Evolutionary conservation across 768 basidiomycete genomes (phyloP).

Genomic region (Psilocybe sp.): DNA sequence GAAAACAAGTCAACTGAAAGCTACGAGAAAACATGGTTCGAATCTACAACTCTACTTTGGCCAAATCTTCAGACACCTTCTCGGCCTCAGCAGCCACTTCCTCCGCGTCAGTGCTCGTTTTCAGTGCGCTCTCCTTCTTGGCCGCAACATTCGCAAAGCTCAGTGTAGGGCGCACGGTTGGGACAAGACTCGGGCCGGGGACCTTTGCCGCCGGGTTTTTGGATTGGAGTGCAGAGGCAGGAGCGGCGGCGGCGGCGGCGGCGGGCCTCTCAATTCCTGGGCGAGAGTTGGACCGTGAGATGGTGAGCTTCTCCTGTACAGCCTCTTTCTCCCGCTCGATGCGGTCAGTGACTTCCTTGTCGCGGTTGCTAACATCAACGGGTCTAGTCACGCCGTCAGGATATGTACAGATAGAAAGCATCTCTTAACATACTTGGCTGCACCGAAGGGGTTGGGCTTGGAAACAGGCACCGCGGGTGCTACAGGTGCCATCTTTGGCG

Average conservation of each 20-base stretch:
- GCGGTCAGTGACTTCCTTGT: slow-evolving; percentile 72
- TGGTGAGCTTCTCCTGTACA: slow-evolving; percentile 47
- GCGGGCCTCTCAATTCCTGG: slow-evolving; percentile 45
- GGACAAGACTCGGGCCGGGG: slow-evolving; percentile 27
- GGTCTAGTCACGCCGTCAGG: slow-evolving; percentile 48
- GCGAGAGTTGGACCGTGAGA: slow-evolving; percentile 53
- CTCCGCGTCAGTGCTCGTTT: slow-evolving; percentile 16
- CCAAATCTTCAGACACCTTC: slow-evolving; percentile 12
- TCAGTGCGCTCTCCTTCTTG: slow-evolving; percentile 35
- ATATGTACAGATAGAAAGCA: not conserved
- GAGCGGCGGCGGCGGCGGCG: slow-evolving; percentile 30
- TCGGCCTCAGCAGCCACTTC: slow-evolving; percentile 7
- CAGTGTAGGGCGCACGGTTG: slow-evolving; percentile 66
- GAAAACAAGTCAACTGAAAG: not conserved
- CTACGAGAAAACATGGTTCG: not conserved
- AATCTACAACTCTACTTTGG: slow-evolving; percentile 10
- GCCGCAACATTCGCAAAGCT: slow-evolving; percentile 83
- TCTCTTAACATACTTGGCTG: slow-evolving; percentile 58
- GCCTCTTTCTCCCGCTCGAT: slow-evolving; percentile 66
- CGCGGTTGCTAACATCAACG: slow-evolving; percentile 76
- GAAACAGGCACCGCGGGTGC: slow-evolving; percentile 33
- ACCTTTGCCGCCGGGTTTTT: slow-evolving; percentile 27
- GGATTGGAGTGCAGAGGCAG: slow-evolving; percentile 27
- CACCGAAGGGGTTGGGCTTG: slow-evolving; percentile 81
- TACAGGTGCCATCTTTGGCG: slow-evolving; percentile 65